Percentiles rank a stretch among this genome's conserved stretches.
phyloP scores from a whole-genome alignment of 208 protist genomes.

The Lotmaria passim region DNA sequence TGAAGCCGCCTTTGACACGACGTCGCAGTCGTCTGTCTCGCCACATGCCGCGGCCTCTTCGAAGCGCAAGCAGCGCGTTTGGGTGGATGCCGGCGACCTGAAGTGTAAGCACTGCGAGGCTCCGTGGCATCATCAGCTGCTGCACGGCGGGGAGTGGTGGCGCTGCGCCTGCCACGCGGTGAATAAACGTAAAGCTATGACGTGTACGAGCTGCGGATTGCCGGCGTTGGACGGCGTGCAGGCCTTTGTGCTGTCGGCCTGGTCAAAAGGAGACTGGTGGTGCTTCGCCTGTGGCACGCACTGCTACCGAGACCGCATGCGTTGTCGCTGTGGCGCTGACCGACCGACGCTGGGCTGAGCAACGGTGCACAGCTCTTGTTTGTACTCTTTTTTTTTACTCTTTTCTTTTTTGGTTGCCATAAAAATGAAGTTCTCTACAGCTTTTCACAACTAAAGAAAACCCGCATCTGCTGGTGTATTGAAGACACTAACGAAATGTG shows the following conservation, averaged over 20 bases:
- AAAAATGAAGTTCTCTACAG: too few species aligned
- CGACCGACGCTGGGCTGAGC: conserved; percentile 11
- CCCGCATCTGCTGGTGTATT: too few species aligned
- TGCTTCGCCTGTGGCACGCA: conserved; percentile 57
- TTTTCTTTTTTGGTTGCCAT: too few species aligned
- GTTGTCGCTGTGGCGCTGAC: conserved; percentile 54
- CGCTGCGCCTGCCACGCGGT: conserved; percentile 79
- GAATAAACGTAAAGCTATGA: conserved; percentile 28
- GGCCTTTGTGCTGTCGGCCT: conserved; percentile 58
- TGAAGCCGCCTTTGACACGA: neutral
- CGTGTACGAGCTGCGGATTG: conserved; percentile 63
- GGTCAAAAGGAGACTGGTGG: conserved; percentile 77
- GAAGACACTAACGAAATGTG: too few species aligned
- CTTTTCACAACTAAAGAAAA: too few species aligned
- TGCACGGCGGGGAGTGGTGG: conserved; percentile 47
- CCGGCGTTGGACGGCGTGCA: conserved; percentile 48
- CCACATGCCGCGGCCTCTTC: too few species aligned
- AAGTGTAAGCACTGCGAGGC: conserved; percentile 57
- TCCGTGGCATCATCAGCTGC: conserved; percentile 68
- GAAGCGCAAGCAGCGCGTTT: neutral
- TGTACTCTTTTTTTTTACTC: conserved; percentile 20
- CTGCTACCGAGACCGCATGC: conserved; percentile 59
- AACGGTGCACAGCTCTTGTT: neutral
- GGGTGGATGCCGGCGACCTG: conserved; percentile 38
- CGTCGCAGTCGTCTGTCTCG: too few species aligned